A percentile compares a stretch with the other conserved stretches of the same genome.
phyloP scores from a whole-genome alignment of 225 moss, liverwort and hornwort species.

The Neckera pumila region DNA sequence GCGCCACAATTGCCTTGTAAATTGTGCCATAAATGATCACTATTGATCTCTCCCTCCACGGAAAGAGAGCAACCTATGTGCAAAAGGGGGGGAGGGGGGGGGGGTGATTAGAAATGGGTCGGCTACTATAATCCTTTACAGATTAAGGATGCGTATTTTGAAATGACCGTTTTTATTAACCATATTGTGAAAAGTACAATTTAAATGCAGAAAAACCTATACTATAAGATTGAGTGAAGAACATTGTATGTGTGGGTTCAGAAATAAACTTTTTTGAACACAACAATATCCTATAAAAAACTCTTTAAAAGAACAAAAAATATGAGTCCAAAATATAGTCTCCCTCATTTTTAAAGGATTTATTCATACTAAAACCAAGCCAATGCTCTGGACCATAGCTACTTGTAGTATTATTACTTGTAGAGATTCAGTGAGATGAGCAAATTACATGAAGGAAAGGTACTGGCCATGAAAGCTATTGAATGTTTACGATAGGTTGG shows the following conservation, averaged over 20 bases:
- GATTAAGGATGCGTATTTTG: not conserved
- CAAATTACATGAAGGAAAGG: no score
- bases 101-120: no score
- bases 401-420: not conserved
- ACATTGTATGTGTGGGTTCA: not conserved
- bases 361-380: not conserved
- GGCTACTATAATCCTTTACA: not conserved
- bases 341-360: fast-evolving
- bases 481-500: no score
- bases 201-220: not conserved
- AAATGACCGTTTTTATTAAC: not conserved
- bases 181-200: not conserved
- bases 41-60: no score
- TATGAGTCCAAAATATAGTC: not conserved
- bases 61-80: no score
- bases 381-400: fast-evolving
- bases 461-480: no score
- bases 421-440: no score
- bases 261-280: not conserved
- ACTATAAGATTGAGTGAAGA: not conserved
- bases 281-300: fast-evolving
- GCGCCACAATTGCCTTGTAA: no score
- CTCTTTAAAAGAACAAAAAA: not conserved
- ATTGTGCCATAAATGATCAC: no score
- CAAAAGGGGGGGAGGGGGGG: no score